Conservation (phyloP, 768 basidiomycete genomes). For the Lactarius quietus region DNA sequence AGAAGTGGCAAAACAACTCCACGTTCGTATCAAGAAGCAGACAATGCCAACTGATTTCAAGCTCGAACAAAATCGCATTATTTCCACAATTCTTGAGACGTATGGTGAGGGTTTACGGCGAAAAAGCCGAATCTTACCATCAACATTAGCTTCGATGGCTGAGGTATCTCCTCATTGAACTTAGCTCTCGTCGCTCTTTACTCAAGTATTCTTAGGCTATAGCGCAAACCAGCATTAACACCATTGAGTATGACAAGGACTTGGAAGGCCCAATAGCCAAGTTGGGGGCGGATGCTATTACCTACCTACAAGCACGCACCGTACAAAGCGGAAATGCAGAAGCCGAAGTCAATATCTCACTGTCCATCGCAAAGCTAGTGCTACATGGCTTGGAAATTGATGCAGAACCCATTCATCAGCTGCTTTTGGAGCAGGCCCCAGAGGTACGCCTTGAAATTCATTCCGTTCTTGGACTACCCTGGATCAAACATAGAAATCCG, state of each 20-base stretch:
- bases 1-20: conserved; percentile 43
- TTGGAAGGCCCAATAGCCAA: conserved; percentile 7
- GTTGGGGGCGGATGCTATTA: conserved; percentile 21
- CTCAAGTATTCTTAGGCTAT: conserved; percentile 30
- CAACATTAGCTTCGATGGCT: conserved; percentile 47
- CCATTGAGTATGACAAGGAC: conserved; percentile 16
- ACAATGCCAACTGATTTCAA: conserved; percentile 1
- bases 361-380: conserved; percentile 50
- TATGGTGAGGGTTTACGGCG: conserved; percentile 50
- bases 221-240: conserved; percentile 31
- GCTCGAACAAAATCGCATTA: conserved; percentile 21
- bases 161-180: conserved; percentile 42
- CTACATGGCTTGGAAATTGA: conserved; percentile 45
- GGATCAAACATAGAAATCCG: conserved; percentile 7
- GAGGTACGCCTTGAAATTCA: conserved; percentile 7
- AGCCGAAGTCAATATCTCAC: conserved; percentile 47
- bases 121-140: conserved; percentile 47
- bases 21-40: conserved; percentile 31
- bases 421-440: conserved; percentile 34
- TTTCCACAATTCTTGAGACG: conserved; percentile 40
- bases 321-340: conserved; percentile 40
- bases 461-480: neutral
- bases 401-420: conserved; percentile 38
- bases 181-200: neutral
- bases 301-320: conserved; percentile 31